Conservation (phyloP, 1,139 yeast genomes). For the Maudiozyma humilis region DNA sequence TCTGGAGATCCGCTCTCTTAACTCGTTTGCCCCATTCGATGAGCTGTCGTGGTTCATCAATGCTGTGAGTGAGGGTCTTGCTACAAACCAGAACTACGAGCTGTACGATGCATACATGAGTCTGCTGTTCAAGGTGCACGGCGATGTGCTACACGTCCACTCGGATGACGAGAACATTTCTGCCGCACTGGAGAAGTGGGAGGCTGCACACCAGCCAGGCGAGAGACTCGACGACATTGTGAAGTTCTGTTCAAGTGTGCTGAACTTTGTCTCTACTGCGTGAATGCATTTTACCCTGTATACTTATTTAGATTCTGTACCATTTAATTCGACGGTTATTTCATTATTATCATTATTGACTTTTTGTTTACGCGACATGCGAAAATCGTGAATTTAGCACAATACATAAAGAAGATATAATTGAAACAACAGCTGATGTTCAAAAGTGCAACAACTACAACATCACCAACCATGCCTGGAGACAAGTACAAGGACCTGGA, state of each 20-base stretch:
- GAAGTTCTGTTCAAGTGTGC: slow-evolving; percentile 79
- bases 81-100: slow-evolving; percentile 45
- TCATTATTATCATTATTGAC: background rate
- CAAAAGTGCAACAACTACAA: too few relatives aligned
- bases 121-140: slow-evolving; percentile 68
- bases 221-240: slow-evolving; percentile 56
- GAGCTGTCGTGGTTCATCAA: slow-evolving; percentile 61
- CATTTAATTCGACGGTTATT: background rate
- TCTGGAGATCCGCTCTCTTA: slow-evolving; percentile 75
- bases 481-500: slow-evolving; percentile 15
- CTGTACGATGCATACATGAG: slow-evolving; percentile 61
- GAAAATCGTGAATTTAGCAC: too few relatives aligned
- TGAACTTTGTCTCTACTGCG: slow-evolving; percentile 44
- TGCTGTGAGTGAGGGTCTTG: slow-evolving; percentile 56
- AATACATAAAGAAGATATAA: too few relatives aligned
- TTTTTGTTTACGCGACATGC: background rate
- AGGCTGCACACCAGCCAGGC: slow-evolving; percentile 38
- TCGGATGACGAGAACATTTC: slow-evolving; percentile 36
- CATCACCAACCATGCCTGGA: background rate
- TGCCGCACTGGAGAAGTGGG: slow-evolving; percentile 45
- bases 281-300: background rate
- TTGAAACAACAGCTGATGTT: too few relatives aligned
- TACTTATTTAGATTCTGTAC: background rate
- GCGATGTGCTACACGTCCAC: slow-evolving; percentile 61
- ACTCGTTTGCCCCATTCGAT: slow-evolving; percentile 43